A percentile compares a stretch with the other conserved stretches of the same genome.
phyloP scores from a whole-genome alignment of 805 yeast species.

The Candida yuanshanica region DNA sequence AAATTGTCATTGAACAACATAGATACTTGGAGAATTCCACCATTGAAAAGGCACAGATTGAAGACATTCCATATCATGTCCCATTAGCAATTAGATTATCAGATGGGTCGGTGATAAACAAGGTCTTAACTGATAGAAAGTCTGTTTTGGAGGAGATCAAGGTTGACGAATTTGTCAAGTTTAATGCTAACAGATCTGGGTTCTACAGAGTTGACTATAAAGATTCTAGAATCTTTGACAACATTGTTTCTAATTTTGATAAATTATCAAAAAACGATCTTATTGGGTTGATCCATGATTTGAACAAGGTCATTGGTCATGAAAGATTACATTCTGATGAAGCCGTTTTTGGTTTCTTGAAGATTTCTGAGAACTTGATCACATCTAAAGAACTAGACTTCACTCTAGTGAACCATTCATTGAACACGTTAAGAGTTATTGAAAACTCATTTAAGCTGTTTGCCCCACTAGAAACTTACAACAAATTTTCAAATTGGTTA shows the following conservation, averaged over 20 bases:
- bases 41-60: slow-evolving; percentile 30
- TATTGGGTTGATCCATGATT: slow-evolving; percentile 29
- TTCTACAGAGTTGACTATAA: slow-evolving; percentile 46
- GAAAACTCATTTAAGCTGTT: slow-evolving; percentile 17
- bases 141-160: slow-evolving; percentile 16
- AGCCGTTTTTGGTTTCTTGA: slow-evolving; percentile 24
- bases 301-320: slow-evolving; percentile 27
- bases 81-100: slow-evolving; percentile 44
- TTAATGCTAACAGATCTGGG: slow-evolving; percentile 42
- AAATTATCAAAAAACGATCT: slow-evolving; percentile 24
- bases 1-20: slow-evolving; percentile 34
- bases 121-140: slow-evolving; percentile 39
- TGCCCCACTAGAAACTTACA: slow-evolving; percentile 4
- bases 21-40: slow-evolving; percentile 26
- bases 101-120: slow-evolving; percentile 32
- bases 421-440: slow-evolving; percentile 22
- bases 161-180: slow-evolving; percentile 28
- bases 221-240: slow-evolving; percentile 21
- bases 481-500: slow-evolving; percentile 13
- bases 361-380: slow-evolving; percentile 19
- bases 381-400: slow-evolving; percentile 12
- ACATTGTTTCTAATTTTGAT: slow-evolving; percentile 19
- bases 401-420: slow-evolving; percentile 23
- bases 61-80: slow-evolving; percentile 56
- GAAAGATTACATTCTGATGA: slow-evolving; percentile 19